Percentiles rank a stretch among this genome's conserved stretches.
phyloP scores from a whole-genome alignment of 345 rosid species.

The Salix caprea region DNA sequence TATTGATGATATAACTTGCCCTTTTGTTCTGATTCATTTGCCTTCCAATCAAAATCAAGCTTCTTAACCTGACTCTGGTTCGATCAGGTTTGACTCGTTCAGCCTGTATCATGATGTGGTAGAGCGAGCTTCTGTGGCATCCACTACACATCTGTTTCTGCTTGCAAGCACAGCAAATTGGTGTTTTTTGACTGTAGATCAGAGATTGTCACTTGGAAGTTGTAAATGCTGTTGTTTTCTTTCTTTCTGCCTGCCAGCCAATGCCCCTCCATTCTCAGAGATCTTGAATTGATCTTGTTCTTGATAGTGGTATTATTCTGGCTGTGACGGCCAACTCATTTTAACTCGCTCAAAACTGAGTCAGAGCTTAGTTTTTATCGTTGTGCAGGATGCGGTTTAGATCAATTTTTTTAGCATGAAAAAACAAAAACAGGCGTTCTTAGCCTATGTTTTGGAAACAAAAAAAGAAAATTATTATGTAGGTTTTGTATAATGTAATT shows the following conservation, averaged over 20 bases:
- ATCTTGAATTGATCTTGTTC: neutral
- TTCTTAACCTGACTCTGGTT: constrained; percentile 37
- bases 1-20: constrained; percentile 44
- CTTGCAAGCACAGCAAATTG: neutral
- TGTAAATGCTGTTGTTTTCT: neutral
- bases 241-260: neutral
- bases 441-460: no score
- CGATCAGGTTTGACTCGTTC: constrained; percentile 36
- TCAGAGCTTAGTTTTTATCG: neutral
- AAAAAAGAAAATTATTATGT: no score
- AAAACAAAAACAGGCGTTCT: no score
- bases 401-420: no score
- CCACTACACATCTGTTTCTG: neutral
- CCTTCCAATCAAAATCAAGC: constrained; percentile 61
- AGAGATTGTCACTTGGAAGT: neutral
- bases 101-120: neutral
- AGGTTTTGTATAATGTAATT: no score
- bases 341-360: neutral
- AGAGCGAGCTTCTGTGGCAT: neutral
- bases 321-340: neutral
- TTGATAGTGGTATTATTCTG: neutral
- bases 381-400: no score
- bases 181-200: neutral
- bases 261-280: neutral
- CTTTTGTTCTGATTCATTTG: constrained; percentile 83